Conservation (phyloP, 1,139 yeast species). For the Debaryomyces sp. region DNA sequence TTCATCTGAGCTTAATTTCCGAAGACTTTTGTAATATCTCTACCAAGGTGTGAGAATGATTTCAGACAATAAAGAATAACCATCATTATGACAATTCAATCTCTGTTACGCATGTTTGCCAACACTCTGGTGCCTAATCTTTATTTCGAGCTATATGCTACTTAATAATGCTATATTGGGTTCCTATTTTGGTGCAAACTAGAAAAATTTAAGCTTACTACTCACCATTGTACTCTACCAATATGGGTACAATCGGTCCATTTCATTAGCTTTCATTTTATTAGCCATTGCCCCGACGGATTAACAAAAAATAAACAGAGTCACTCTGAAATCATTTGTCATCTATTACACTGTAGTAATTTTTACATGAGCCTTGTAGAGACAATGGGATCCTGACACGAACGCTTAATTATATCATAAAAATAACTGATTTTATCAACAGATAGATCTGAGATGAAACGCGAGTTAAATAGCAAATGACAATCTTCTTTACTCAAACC, state of each 20-base stretch:
- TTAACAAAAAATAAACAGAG: neutral
- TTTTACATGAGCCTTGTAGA: neutral
- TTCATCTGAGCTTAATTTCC: constrained; percentile 1
- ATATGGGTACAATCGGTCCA: constrained; percentile 63
- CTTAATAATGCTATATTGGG: constrained; percentile 56
- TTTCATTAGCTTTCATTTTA: constrained; percentile 50
- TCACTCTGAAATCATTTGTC: neutral
- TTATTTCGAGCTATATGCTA: constrained; percentile 15
- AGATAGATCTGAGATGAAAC: neutral
- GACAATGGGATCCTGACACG: neutral
- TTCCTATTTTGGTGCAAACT: constrained; percentile 97
- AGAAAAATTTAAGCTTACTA: constrained; percentile 67
- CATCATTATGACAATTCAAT: neutral
- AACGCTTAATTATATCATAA: neutral
- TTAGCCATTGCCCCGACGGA: neutral
- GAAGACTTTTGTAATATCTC: constrained; percentile 9
- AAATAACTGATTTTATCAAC: neutral
- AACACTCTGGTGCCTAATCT: constrained; percentile 91
- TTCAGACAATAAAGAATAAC: neutral
- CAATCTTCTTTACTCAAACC: neutral
- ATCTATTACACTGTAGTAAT: neutral
- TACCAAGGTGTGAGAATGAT: constrained; percentile 1
- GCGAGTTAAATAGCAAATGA: neutral
- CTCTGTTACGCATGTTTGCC: constrained; percentile 60
- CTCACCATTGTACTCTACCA: constrained; percentile 63